Evolutionary conservation across 306 rosid species (phyloP).

Genomic region (Astragalus membranaceus): DNA sequence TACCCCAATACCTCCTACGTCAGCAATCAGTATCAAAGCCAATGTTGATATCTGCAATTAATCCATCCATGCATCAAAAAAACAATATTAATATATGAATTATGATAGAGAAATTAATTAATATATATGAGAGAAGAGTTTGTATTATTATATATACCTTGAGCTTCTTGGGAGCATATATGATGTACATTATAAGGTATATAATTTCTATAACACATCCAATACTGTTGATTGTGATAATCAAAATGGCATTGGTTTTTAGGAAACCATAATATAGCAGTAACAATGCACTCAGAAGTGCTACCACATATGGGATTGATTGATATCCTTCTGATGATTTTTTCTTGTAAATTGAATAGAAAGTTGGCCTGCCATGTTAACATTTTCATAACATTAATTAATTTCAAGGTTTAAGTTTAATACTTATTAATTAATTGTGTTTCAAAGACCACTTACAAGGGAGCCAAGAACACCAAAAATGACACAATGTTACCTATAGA

Average conservation of each 20-base stretch:
- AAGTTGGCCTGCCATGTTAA: constrained; percentile 48
- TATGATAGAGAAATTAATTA: no score
- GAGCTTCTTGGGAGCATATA: constrained; percentile 43
- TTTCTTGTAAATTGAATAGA: constrained; percentile 52
- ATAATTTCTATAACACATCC: constrained; percentile 46
- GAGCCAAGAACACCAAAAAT: constrained; percentile 66
- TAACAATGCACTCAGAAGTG: constrained; percentile 55
- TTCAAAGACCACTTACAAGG: constrained; percentile 45
- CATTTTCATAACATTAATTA: no score
- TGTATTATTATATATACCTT: constrained; percentile 50
- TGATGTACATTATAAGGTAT: constrained; percentile 35
- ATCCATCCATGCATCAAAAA: neutral
- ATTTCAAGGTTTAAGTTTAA: no score
- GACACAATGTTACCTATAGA: constrained; percentile 55
- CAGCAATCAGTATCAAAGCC: constrained; percentile 27
- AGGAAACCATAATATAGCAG: constrained; percentile 54
- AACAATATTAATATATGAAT: no score
- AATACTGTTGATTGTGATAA: constrained; percentile 49
- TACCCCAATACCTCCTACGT: constrained; percentile 30
- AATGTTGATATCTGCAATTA: constrained; percentile 39
- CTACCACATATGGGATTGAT: constrained; percentile 58
- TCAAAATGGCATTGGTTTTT: constrained; percentile 46
- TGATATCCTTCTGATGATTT: constrained; percentile 60
- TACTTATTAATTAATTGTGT: neutral
- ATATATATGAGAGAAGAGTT: neutral